phyloP scores from a whole-genome alignment of 1,139 yeast genomes.

The Meyerozyma carpophila region DNA sequence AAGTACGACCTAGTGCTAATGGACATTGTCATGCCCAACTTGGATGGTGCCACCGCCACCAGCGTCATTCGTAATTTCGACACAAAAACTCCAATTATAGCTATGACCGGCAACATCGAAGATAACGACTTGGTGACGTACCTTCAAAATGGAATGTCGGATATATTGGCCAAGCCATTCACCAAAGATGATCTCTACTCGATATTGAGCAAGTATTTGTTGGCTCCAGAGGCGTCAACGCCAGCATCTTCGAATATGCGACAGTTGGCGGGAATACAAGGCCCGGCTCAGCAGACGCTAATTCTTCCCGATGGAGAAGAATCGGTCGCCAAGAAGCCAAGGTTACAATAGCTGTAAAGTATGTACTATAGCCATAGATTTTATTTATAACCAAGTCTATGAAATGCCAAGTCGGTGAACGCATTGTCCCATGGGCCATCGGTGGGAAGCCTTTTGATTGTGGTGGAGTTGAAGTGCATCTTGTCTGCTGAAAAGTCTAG shows the following conservation, averaged over 20 bases:
- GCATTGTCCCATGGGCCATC: conserved; percentile 47
- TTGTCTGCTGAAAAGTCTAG: conserved; percentile 31
- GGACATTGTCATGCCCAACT: conserved; percentile 93
- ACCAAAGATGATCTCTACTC: conserved; percentile 77
- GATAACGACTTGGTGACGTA: conserved; percentile 77
- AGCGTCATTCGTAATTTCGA: conserved; percentile 81
- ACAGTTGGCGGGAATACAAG: conserved; percentile 6
- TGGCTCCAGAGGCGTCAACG: conserved; percentile 14
- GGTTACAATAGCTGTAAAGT: conserved; percentile 7
- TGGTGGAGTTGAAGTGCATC: conserved; percentile 26
- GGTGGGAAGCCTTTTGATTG: conserved; percentile 11
- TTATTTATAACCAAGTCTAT: conserved; percentile 9
- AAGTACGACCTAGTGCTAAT: conserved; percentile 80
- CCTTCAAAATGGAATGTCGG: conserved; percentile 86
- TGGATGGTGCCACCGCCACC: conserved; percentile 93
- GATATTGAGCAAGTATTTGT: conserved; percentile 65
- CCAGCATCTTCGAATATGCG: conserved; percentile 4
- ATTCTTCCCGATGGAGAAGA: conserved; percentile 7
- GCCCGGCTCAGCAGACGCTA: conserved; percentile 9
- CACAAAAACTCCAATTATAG: conserved; percentile 80
- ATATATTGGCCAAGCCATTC: conserved; percentile 87
- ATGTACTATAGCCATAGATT: conserved; percentile 1
- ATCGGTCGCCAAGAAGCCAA: conserved; percentile 12
- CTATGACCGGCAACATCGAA: conserved; percentile 89
- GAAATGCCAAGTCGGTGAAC: conserved; percentile 50